These are phyloP conservation scores for Fusarium xyrophilum DNA, from an alignment of 2,329 filamentous ascomycete genomes.

Conservation along the genomic window DNA sequence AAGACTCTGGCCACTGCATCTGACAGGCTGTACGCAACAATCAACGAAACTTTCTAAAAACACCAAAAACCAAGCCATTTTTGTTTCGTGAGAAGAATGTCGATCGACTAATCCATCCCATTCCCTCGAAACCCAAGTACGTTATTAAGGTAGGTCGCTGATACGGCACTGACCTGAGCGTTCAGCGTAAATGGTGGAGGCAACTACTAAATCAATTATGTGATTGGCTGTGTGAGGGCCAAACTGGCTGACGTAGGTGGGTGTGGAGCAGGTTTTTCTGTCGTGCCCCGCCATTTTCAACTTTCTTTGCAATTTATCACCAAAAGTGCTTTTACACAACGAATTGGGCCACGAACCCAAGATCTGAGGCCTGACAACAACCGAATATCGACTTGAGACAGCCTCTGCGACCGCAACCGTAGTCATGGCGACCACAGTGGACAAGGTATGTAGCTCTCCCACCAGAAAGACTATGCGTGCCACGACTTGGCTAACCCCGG, in stretches of 20 bases:
- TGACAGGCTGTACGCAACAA: conserved; percentile 22
- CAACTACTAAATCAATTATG: neutral
- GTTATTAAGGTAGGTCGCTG: neutral
- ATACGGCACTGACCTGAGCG: neutral
- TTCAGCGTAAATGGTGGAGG: neutral
- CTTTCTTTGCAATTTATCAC: conserved; percentile 36
- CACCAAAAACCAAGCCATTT: neutral
- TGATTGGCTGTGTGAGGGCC: conserved; percentile 21
- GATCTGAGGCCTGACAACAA: conserved; percentile 28
- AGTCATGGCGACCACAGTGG: conserved; percentile 95
- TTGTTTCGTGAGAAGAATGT: neutral
- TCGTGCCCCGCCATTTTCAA: conserved; percentile 47
- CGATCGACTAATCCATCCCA: neutral
- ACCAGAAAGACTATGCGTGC: conserved; percentile 1
- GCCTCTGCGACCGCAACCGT: conserved; percentile 15
- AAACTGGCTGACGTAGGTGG: conserved; percentile 42
- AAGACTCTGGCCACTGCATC: conserved; percentile 1
- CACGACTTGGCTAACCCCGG: conserved; percentile 46
- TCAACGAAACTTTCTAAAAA: conserved; percentile 19
- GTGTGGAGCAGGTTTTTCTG: conserved; percentile 44
- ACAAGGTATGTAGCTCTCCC: conserved; percentile 71
- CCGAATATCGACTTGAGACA: conserved; percentile 14
- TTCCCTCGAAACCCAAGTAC: neutral
- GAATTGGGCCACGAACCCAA: conserved; percentile 27
- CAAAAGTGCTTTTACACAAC: conserved; percentile 29